phyloP scores from a whole-genome alignment of 306 rosid species.

The Acacia acuminata region DNA sequence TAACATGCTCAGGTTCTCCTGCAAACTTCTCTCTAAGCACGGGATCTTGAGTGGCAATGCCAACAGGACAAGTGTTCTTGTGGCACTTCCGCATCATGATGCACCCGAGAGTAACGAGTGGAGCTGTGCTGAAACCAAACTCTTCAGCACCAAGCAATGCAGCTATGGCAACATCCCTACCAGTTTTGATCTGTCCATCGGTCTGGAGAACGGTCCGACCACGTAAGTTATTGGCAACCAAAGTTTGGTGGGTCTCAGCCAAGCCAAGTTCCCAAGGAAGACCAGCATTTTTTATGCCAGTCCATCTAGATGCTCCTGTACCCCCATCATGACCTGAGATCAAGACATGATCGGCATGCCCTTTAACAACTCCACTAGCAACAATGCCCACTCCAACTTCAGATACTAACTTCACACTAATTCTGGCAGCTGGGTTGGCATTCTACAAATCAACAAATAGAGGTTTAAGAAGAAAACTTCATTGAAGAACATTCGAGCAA shows the following conservation, averaged over 20 bases:
- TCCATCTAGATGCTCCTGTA: slow-evolving; percentile 99
- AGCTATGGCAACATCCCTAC: slow-evolving; percentile 98
- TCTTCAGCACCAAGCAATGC: slow-evolving; percentile 99
- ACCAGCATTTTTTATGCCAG: slow-evolving; percentile 99
- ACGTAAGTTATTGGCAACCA: slow-evolving; percentile 95
- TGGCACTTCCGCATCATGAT: slow-evolving; percentile 99
- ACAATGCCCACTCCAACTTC: slow-evolving; percentile 99
- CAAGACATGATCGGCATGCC: slow-evolving; percentile 96
- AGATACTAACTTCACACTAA: slow-evolving; percentile 96
- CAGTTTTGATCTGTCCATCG: slow-evolving; percentile 98
- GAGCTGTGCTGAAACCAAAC: slow-evolving; percentile 99
- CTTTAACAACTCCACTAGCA: slow-evolving; percentile 99
- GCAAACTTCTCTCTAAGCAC: slow-evolving; percentile 97
- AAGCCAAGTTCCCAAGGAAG: slow-evolving; percentile 99
- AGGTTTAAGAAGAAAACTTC: not conserved
- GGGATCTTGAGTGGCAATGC: slow-evolving; percentile 99
- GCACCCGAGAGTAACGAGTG: slow-evolving; percentile 97
- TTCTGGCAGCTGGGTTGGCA: slow-evolving; percentile 85
- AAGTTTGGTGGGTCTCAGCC: slow-evolving; percentile 98
- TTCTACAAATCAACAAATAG: slow-evolving; percentile 47
- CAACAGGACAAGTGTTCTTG: slow-evolving; percentile 98
- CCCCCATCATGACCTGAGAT: slow-evolving; percentile 99
- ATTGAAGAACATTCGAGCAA: not conserved
- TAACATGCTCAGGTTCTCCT: slow-evolving; percentile 98
- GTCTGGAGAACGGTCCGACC: slow-evolving; percentile 97